phyloP scores from a whole-genome alignment of 306 rosid species.

The Macrotyloma uniflorum region DNA sequence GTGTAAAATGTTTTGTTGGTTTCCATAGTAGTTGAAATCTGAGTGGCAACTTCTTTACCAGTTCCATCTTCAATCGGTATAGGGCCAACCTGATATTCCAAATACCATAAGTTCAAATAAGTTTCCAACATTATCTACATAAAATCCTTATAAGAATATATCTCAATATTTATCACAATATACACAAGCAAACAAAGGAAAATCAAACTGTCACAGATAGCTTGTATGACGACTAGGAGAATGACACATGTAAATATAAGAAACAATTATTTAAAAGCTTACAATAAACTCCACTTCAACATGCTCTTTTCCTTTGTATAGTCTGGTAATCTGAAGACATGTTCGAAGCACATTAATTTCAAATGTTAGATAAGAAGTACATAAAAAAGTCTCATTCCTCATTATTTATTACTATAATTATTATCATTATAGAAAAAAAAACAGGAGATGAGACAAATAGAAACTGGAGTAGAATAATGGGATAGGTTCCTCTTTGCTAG shows the following conservation, averaged over 20 bases:
- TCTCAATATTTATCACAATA: slow-evolving; percentile 15
- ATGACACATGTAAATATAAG: slow-evolving; percentile 22
- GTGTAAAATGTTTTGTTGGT: slow-evolving; percentile 84
- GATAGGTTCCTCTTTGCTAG: not conserved
- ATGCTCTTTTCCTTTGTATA: slow-evolving; percentile 82
- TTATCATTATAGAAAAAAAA: not conserved
- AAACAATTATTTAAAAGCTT: slow-evolving; percentile 45
- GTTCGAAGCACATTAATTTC: slow-evolving; percentile 30
- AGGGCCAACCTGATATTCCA: slow-evolving; percentile 81
- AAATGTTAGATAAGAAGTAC: not conserved
- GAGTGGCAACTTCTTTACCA: slow-evolving; percentile 88
- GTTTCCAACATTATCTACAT: not conserved
- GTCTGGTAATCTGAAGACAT: slow-evolving; percentile 71
- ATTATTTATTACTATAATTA: not conserved
- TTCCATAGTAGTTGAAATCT: slow-evolving; percentile 61
- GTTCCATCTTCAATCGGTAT: slow-evolving; percentile 87
- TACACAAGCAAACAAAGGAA: slow-evolving; percentile 18
- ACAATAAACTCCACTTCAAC: slow-evolving; percentile 96
- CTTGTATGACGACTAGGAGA: slow-evolving; percentile 12
- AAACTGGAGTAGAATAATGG: not conserved
- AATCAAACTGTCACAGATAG: slow-evolving; percentile 20
- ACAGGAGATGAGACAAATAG: not conserved
- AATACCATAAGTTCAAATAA: slow-evolving; percentile 27
- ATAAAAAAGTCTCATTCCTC: slow-evolving; percentile 1
- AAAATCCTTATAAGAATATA: slow-evolving; percentile 22